These are phyloP conservation scores for Aspergillus aculeatinus DNA, from an alignment of 2,329 filamentous ascomycete genomes.

Conservation along the genomic window DNA sequence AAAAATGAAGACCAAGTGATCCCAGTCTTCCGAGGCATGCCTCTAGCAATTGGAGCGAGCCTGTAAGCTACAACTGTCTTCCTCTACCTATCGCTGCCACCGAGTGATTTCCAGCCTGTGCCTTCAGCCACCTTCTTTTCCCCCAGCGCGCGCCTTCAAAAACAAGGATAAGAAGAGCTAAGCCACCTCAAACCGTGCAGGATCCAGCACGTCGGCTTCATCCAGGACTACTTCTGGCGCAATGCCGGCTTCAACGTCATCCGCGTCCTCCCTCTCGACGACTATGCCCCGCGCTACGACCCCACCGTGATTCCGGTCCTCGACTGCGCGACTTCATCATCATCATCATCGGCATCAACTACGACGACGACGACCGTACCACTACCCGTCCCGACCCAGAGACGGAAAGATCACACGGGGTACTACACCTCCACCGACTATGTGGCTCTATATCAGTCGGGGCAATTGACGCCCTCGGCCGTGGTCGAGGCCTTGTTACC, in stretches of 20 bases:
- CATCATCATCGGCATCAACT: too few relatives aligned
- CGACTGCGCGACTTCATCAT: conserved; percentile 4
- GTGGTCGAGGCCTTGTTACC: conserved; percentile 71
- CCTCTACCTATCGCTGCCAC: too few relatives aligned
- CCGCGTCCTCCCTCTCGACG: conserved; percentile 56
- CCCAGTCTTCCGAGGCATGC: conserved; percentile 66
- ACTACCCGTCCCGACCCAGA: conserved; percentile 34
- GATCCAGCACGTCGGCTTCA: conserved; percentile 57
- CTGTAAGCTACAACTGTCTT: conserved; percentile 49
- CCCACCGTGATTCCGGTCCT: conserved; percentile 55
- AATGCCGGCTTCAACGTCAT: conserved; percentile 67
- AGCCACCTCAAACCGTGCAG: conserved; percentile 32
- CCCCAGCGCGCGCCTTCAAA: neutral
- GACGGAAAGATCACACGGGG: conserved; percentile 37
- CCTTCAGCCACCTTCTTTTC: too few relatives aligned
- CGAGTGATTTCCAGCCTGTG: too few relatives aligned
- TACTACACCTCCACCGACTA: conserved; percentile 76
- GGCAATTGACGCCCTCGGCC: conserved; percentile 67
- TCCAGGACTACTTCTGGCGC: conserved; percentile 67
- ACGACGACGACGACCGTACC: conserved; percentile 13
- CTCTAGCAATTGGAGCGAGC: conserved; percentile 61
- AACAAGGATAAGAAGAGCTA: neutral
- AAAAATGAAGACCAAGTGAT: conserved; percentile 59
- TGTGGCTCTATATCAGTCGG: conserved; percentile 69
- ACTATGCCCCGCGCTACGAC: conserved; percentile 56